Evolutionary conservation across 495 filamentous ascomycete species (phyloP).

Genomic region (Talaromyces trachyspermus): DNA sequence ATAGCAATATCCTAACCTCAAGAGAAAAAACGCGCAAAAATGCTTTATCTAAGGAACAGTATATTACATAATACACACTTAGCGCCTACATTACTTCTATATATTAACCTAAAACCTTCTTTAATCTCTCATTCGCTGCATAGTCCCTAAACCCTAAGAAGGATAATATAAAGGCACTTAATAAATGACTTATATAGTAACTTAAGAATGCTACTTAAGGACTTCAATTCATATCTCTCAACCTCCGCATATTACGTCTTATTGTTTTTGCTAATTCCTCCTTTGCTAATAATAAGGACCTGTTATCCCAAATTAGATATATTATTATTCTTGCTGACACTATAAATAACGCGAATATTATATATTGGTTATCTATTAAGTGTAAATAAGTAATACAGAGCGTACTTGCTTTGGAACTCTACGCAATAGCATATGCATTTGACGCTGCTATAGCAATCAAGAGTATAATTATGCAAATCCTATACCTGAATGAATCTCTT

Average conservation of each 20-base stretch:
- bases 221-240: background rate
- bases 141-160: background rate
- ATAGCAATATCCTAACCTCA: background rate
- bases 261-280: background rate
- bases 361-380: background rate
- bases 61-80: background rate
- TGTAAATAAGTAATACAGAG: too few relatives aligned
- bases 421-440: too few relatives aligned
- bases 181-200: slow-evolving; percentile 1
- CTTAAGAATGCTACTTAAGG: background rate
- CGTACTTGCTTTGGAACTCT: too few relatives aligned
- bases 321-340: background rate
- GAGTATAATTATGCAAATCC: too few relatives aligned
- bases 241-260: background rate
- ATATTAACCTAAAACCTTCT: background rate
- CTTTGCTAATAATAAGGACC: slow-evolving; percentile 4
- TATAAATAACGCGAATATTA: background rate
- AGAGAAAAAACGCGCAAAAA: background rate
- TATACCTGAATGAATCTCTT: background rate
- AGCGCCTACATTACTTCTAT: background rate
- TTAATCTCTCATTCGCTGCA: background rate
- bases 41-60: background rate
- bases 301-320: slow-evolving; percentile 1
- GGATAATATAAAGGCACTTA: background rate
- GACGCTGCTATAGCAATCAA: too few relatives aligned